Conservation (phyloP, 225 moss, liverwort and hornwort genomes). For the Lunularia cruciata region DNA sequence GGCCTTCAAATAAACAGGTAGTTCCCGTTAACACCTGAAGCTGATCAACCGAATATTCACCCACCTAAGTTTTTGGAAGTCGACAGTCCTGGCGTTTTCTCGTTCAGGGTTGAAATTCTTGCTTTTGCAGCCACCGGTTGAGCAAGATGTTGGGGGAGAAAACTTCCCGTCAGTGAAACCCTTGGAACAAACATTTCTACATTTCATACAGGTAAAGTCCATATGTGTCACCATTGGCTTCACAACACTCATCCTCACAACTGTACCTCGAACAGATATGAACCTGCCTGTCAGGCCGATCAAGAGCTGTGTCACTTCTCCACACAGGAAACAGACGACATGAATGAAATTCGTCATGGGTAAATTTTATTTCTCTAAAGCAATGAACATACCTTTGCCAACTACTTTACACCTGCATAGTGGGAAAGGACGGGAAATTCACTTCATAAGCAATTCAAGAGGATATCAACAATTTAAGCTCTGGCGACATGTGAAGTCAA, state of each 20-base stretch:
- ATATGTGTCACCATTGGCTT: constrained; percentile 80
- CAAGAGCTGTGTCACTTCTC: background rate
- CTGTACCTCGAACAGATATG: constrained; percentile 91
- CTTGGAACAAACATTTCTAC: constrained; percentile 64
- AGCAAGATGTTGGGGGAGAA: constrained; percentile 75
- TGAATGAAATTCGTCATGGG: too few species aligned
- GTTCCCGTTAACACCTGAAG: too few species aligned
- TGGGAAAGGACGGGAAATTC: too few species aligned
- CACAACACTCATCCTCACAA: constrained; percentile 89
- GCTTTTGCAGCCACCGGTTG: constrained; percentile 77
- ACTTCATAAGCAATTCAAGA: background rate
- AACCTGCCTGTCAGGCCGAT: constrained; percentile 60
- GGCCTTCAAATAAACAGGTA: too few species aligned
- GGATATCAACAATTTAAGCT: background rate
- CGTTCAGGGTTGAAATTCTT: constrained; percentile 71
- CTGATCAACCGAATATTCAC: too few species aligned
- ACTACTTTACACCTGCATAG: too few species aligned
- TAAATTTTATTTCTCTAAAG: too few species aligned
- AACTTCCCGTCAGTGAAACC: constrained; percentile 81
- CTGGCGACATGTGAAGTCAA: background rate
- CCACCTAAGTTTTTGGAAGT: constrained; percentile 92
- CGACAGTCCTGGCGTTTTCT: constrained; percentile 59
- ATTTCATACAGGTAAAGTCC: constrained; percentile 85
- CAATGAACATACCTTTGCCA: too few species aligned
- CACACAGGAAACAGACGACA: too few species aligned